phyloP scores from a whole-genome alignment of 768 basidiomycete genomes.

The Leucocoprinus leucothites region DNA sequence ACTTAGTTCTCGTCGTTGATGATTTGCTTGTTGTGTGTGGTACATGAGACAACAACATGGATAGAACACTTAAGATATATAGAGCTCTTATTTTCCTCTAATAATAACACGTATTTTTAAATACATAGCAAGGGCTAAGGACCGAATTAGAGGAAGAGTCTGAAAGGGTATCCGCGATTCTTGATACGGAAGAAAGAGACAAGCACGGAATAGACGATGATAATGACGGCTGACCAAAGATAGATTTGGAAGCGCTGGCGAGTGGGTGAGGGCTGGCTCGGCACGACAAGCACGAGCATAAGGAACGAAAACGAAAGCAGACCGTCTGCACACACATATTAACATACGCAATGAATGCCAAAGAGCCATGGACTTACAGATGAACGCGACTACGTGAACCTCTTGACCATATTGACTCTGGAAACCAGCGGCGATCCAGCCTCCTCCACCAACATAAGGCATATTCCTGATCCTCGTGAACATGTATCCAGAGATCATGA shows the following conservation, averaged over 20 bases:
- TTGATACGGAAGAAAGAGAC: conserved; percentile 88
- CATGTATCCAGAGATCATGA: conserved; percentile 96
- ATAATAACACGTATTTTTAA: neutral
- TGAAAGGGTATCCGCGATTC: conserved; percentile 87
- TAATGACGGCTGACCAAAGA: conserved; percentile 79
- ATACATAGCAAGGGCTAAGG: conserved; percentile 2
- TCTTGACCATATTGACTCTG: conserved; percentile 92
- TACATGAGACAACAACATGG: too few species aligned
- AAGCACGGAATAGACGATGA: conserved; percentile 85
- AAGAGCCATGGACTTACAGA: conserved; percentile 61
- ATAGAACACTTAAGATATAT: conserved; percentile 9
- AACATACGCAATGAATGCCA: conserved; percentile 5
- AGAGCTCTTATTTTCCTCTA: conserved; percentile 5
- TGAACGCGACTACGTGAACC: conserved; percentile 77
- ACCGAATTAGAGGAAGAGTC: conserved; percentile 54
- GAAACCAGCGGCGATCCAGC: conserved; percentile 88
- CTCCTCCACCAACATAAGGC: conserved; percentile 63
- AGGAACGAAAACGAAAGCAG: conserved; percentile 74
- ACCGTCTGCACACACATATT: conserved; percentile 61
- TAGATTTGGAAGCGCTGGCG: conserved; percentile 87
- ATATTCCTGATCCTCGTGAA: conserved; percentile 87
- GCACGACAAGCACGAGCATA: conserved; percentile 79
- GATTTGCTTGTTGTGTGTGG: neutral
- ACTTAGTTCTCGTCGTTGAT: conserved; percentile 13
- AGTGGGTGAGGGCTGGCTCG: conserved; percentile 64